Evolutionary conservation across 2,329 filamentous ascomycete species (phyloP), one percentile per base, ranked within the genome.

Genomic region (Aureobasidium sp.): DNA sequence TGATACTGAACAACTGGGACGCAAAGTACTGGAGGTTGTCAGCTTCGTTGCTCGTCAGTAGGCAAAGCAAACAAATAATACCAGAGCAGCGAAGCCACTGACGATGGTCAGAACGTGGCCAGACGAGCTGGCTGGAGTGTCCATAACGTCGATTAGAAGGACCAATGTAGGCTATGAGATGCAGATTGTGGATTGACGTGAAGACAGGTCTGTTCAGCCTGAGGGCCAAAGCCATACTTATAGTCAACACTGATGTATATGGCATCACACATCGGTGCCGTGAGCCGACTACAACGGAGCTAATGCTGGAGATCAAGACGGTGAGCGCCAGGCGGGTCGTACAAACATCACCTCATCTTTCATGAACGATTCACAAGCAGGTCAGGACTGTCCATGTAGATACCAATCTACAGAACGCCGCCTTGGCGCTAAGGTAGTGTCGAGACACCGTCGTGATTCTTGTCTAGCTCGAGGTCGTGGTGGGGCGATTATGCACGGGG

Each of bases 71-170:
- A 1, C 11, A 11, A 4, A 2, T 14, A 5, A n/a, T 50, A 64
- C 63, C 17, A 64, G 35, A 17, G 49, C 49, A 47, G 35, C 60
- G 39, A 64, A 44, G 40, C 60, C 49, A 22, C 37, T 22, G n/a
- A 42, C 60, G 17, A 64, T 48, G 17, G n/a, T 19, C 60, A 64
- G 15, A 9, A 56, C 35, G 24, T 61, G 57, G 9, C 33, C 40
- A 8, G 33, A 39, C 27, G 35, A 42, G 7, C 22, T 11, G 27
- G 17, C 11, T 15, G 35, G 19, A 27, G 37, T 19, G 2, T 57
- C 40, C 53, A 57, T 57, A 9, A 14, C 14, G 2, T 29, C 37
- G 1, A 2, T 54, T 17, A 2, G 5, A 17, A 27, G 24, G 14
- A 6, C 17, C 7, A 33, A 39, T 50, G n/a, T 14, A 5, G n/a